Evolutionary conservation across 1,284 basidiomycete genomes (phyloP).

Genomic region (Puccinia polysora): DNA sequence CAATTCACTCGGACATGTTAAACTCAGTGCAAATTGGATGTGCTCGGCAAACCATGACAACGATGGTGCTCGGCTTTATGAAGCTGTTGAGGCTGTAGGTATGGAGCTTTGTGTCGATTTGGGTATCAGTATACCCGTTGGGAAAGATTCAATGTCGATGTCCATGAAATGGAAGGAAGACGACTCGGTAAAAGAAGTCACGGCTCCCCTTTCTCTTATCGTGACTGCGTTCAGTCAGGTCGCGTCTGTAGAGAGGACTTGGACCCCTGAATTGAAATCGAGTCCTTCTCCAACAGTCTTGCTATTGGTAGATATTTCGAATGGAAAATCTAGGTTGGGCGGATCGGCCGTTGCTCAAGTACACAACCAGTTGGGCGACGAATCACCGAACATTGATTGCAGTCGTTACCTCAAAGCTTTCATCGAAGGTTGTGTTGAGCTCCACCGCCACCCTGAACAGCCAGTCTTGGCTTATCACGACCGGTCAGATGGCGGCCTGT

Average conservation of each 20-base stretch:
- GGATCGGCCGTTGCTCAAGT: constrained; percentile 94
- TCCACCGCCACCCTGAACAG: constrained; percentile 61
- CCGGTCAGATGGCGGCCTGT: constrained; percentile 91
- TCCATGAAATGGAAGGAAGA: constrained; percentile 84
- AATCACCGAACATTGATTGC: constrained; percentile 82
- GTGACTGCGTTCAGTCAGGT: constrained; percentile 92
- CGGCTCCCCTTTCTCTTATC: constrained; percentile 82
- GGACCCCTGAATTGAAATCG: constrained; percentile 80
- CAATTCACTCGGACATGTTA: constrained; percentile 68
- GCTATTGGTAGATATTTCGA: constrained; percentile 83
- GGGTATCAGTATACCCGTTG: constrained; percentile 90
- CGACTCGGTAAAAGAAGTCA: constrained; percentile 63
- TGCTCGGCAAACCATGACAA: constrained; percentile 84
- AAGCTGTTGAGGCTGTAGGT: constrained; percentile 86
- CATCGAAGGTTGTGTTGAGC: constrained; percentile 67
- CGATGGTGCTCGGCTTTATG: constrained; percentile 85
- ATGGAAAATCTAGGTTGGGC: constrained; percentile 77
- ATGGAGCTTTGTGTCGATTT: constrained; percentile 91
- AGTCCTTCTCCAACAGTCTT: constrained; percentile 60
- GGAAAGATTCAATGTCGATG: constrained; percentile 99
- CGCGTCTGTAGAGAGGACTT: constrained; percentile 70
- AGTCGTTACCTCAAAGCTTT: constrained; percentile 72
- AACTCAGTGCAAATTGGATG: constrained; percentile 99
- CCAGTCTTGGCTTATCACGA: constrained; percentile 89
- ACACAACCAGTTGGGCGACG: constrained; percentile 84